phyloP scores from a whole-genome alignment of 768 basidiomycete species.

The Agrocybe pediades region DNA sequence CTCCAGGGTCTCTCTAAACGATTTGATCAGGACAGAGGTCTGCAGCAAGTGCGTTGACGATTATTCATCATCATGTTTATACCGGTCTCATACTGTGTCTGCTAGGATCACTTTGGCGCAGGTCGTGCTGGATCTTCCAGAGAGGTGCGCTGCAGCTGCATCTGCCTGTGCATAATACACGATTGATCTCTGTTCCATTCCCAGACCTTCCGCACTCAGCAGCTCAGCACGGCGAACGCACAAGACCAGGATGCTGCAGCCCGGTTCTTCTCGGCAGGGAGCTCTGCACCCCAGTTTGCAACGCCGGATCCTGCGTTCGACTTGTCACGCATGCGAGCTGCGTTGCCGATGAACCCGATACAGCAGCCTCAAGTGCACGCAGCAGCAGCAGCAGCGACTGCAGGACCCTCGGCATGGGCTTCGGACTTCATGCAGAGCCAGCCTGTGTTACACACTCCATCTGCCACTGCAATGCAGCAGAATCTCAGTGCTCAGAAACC shows the following conservation, averaged over 20 bases:
- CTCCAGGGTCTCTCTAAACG: slow-evolving; percentile 78
- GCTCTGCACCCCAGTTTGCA: slow-evolving; percentile 34
- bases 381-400: slow-evolving; percentile 25
- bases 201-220: slow-evolving; percentile 65
- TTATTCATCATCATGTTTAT: slow-evolving; percentile 7
- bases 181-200: neutral
- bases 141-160: slow-evolving; percentile 45
- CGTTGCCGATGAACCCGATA: slow-evolving; percentile 40
- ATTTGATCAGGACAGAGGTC: slow-evolving; percentile 77
- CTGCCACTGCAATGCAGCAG: slow-evolving; percentile 18
- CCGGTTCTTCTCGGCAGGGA: slow-evolving; percentile 59
- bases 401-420: slow-evolving; percentile 57
- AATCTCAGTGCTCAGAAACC: neutral
- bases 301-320: slow-evolving; percentile 51
- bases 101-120: slow-evolving; percentile 70
- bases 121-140: slow-evolving; percentile 62
- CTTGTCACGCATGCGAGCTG: slow-evolving; percentile 51
- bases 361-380: slow-evolving; percentile 18
- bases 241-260: slow-evolving; percentile 63
- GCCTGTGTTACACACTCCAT: slow-evolving; percentile 8
- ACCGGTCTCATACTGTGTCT: slow-evolving; percentile 11
- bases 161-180: slow-evolving; percentile 3
- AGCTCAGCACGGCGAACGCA: slow-evolving; percentile 33
- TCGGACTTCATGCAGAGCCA: slow-evolving; percentile 56
- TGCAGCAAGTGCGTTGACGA: slow-evolving; percentile 61